Evolutionary conservation across 768 basidiomycete genomes (phyloP).

Genomic region (Boletus reticulatus): DNA sequence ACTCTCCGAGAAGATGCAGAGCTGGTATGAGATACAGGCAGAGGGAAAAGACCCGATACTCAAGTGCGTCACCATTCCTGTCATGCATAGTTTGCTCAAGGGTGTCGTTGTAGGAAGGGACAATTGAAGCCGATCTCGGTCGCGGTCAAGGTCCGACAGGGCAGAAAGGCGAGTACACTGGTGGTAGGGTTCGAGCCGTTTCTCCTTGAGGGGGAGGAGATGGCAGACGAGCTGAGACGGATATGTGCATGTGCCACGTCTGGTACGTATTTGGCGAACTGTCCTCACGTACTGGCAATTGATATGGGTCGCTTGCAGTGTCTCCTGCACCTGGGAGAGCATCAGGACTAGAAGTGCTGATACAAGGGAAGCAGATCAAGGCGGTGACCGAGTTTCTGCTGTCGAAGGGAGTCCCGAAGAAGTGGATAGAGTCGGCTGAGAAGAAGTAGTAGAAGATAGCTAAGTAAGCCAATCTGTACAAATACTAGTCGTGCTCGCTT

Average conservation of each 20-base stretch:
- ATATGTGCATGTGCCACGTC: conserved; percentile 79
- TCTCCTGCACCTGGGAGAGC: conserved; percentile 58
- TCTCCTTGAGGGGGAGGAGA: conserved; percentile 60
- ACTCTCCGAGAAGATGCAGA: conserved; percentile 67
- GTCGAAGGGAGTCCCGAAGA: conserved; percentile 72
- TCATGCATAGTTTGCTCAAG: background rate
- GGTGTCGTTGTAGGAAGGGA: conserved; percentile 60
- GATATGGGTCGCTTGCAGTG: conserved; percentile 38
- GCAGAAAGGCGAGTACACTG: conserved; percentile 71
- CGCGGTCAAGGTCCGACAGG: conserved; percentile 69
- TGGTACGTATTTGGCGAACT: conserved; percentile 39
- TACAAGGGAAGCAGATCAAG: conserved; percentile 81
- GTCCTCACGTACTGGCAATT: background rate
- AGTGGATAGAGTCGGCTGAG: conserved; percentile 65
- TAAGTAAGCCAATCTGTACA: too few species aligned
- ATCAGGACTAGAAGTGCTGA: conserved; percentile 65
- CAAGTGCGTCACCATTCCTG: conserved; percentile 47
- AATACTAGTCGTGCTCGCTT: background rate
- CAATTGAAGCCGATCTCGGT: conserved; percentile 67
- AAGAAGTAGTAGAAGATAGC: conserved; percentile 40
- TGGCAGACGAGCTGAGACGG: conserved; percentile 77
- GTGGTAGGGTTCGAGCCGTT: conserved; percentile 82
- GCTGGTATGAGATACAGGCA: conserved; percentile 63
- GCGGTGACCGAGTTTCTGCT: conserved; percentile 65
- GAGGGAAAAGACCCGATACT: conserved; percentile 54